phyloP scores from a whole-genome alignment of 192 early-diverging fungal species.

The Coemansia sp. region DNA sequence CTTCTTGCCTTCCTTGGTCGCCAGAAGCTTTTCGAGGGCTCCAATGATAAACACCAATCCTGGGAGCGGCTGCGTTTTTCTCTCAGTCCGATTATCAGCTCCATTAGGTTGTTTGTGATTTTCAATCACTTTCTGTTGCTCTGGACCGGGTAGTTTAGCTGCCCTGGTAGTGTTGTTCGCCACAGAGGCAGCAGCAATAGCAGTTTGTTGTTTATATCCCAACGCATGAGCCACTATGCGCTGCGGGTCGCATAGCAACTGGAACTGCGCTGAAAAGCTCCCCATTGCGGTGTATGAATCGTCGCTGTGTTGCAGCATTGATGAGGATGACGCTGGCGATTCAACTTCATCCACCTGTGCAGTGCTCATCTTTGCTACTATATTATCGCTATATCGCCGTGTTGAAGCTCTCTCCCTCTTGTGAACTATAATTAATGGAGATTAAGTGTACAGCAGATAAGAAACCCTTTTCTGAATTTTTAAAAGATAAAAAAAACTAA shows the following conservation, averaged over 20 bases:
- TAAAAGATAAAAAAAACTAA: constrained; percentile 2
- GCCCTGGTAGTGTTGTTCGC: not conserved
- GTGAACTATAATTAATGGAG: not conserved
- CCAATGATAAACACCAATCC: constrained; percentile 65
- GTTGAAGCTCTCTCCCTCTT: not conserved
- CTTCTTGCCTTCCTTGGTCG: constrained; percentile 58
- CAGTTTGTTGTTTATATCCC: not conserved
- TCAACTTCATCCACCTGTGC: not conserved
- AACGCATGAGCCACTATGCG: constrained; percentile 2
- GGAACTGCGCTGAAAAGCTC: not conserved
- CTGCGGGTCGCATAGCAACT: constrained; percentile 7
- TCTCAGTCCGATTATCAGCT: not conserved
- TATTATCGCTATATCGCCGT: not conserved
- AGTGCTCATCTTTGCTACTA: constrained; percentile 2
- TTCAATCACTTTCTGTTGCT: not conserved
- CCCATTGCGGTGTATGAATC: not conserved
- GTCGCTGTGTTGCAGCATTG: not conserved
- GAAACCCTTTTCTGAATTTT: not conserved
- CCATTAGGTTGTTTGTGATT: not conserved
- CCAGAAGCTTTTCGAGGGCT: constrained; percentile 65
- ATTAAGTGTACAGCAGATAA: not conserved
- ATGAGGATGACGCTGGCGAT: not conserved
- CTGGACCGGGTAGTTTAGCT: not conserved
- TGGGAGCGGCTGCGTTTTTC: constrained; percentile 20
- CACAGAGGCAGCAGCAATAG: not conserved